Conservation (phyloP, 2,329 filamentous ascomycete genomes). For the Botrytis sinoallii region DNA sequence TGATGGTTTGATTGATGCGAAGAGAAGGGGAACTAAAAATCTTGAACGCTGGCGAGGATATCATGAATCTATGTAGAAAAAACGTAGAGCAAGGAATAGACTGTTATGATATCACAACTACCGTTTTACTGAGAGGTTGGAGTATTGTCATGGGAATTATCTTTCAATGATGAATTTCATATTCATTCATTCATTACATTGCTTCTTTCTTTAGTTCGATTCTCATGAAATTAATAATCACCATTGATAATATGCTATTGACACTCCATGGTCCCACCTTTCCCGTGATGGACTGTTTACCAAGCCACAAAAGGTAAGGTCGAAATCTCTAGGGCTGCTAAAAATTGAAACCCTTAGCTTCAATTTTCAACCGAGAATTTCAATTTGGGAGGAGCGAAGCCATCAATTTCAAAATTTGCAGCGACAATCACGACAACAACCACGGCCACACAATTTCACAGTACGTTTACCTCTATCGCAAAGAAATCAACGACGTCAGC, state of each 20-base stretch:
- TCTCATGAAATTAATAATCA: background rate
- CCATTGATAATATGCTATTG: background rate
- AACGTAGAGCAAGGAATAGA: background rate
- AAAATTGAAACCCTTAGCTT: slow-evolving; percentile 20
- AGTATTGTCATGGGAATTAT: background rate
- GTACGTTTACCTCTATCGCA: slow-evolving; percentile 41
- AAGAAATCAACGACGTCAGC: slow-evolving; percentile 33
- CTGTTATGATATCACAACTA: background rate
- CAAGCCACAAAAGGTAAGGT: slow-evolving; percentile 19
- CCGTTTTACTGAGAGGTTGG: background rate
- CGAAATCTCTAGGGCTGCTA: slow-evolving; percentile 16
- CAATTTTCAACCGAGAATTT: slow-evolving; percentile 20
- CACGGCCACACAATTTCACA: slow-evolving; percentile 44
- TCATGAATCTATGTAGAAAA: slow-evolving; percentile 3
- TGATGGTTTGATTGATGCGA: background rate
- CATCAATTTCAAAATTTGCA: slow-evolving; percentile 23
- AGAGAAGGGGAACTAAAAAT: background rate
- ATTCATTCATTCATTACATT: background rate
- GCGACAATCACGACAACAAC: slow-evolving; percentile 45
- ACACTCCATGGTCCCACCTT: slow-evolving; percentile 6
- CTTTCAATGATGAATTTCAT: background rate
- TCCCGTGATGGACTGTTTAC: background rate
- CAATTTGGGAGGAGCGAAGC: slow-evolving; percentile 17
- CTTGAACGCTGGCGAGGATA: slow-evolving; percentile 1
- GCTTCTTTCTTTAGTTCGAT: background rate